Evolutionary conservation across 768 basidiomycete genomes (phyloP).

Genomic region (Amanita molliuscula): DNA sequence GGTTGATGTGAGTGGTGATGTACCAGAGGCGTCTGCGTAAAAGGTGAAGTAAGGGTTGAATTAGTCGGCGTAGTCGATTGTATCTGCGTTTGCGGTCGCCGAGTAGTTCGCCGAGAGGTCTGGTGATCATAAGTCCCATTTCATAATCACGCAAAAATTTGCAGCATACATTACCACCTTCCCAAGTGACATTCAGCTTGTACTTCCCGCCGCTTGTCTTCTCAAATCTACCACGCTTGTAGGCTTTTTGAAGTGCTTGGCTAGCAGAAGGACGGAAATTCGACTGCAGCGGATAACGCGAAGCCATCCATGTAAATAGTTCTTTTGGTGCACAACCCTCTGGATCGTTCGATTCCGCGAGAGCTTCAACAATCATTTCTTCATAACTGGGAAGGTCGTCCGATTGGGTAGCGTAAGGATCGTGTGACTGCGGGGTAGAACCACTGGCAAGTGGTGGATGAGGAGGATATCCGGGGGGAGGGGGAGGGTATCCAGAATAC

Average conservation of each 20-base stretch:
- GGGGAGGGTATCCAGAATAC: constrained; percentile 18
- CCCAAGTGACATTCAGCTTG: constrained; percentile 66
- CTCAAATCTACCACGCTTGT: constrained; percentile 68
- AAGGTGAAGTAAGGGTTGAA: constrained; percentile 35
- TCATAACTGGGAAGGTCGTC: constrained; percentile 79
- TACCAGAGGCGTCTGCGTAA: constrained; percentile 45
- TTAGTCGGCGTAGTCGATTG: constrained; percentile 18
- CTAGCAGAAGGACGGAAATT: constrained; percentile 87
- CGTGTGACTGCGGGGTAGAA: constrained; percentile 12
- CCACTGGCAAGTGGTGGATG: constrained; percentile 8
- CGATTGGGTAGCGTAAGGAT: constrained; percentile 9
- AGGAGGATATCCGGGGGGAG: constrained; percentile 4
- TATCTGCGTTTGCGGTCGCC: constrained; percentile 60
- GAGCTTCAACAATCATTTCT: constrained; percentile 83
- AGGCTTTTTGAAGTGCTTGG: constrained; percentile 83
- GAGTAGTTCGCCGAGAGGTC: constrained; percentile 71
- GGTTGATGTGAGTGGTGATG: constrained; percentile 22
- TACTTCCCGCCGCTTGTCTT: constrained; percentile 71
- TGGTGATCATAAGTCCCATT: constrained; percentile 16
- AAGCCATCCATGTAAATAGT: constrained; percentile 77
- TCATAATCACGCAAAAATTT: background rate
- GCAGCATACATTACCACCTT: constrained; percentile 64
- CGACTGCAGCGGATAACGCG: constrained; percentile 72
- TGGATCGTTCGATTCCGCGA: constrained; percentile 52
- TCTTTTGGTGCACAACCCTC: constrained; percentile 81